These are phyloP conservation scores for Carallia pectinifolia DNA, from an alignment of 345 rosid species.

Conservation along the genomic window DNA sequence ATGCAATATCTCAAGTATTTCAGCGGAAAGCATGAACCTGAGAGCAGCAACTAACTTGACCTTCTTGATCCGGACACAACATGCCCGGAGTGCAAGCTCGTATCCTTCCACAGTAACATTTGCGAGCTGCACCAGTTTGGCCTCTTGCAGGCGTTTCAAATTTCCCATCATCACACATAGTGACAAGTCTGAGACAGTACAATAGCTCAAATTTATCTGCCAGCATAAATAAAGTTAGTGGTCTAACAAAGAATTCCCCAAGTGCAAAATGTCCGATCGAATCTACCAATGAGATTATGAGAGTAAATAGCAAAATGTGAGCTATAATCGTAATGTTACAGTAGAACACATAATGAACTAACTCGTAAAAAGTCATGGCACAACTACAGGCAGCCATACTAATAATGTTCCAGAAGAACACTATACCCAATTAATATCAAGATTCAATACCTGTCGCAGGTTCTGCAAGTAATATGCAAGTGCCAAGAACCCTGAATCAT, in stretches of 20 bases:
- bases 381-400: too few species aligned
- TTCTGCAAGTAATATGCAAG: constrained; percentile 64
- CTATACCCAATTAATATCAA: not conserved
- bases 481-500: constrained; percentile 76
- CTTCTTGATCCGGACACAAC: constrained; percentile 70
- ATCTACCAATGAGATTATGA: not conserved
- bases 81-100: constrained; percentile 70
- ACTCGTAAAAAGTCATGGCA: too few species aligned
- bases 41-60: constrained; percentile 69
- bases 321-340: too few species aligned
- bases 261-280: not conserved
- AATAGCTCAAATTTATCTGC: constrained; percentile 83
- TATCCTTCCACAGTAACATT: constrained; percentile 70
- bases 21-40: constrained; percentile 65
- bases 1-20: constrained; percentile 57
- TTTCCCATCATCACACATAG: constrained; percentile 79
- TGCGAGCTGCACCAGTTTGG: constrained; percentile 65
- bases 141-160: constrained; percentile 78
- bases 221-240: constrained; percentile 29
- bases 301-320: too few species aligned
- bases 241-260: not conserved
- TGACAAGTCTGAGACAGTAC: constrained; percentile 49
- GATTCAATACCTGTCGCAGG: constrained; percentile 68
- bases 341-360: too few species aligned
- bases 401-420: not conserved